Evolutionary conservation across 352 stramenopile species (phyloP), one percentile per base, ranked within the genome.

Genomic region (Peronospora farinosa): DNA sequence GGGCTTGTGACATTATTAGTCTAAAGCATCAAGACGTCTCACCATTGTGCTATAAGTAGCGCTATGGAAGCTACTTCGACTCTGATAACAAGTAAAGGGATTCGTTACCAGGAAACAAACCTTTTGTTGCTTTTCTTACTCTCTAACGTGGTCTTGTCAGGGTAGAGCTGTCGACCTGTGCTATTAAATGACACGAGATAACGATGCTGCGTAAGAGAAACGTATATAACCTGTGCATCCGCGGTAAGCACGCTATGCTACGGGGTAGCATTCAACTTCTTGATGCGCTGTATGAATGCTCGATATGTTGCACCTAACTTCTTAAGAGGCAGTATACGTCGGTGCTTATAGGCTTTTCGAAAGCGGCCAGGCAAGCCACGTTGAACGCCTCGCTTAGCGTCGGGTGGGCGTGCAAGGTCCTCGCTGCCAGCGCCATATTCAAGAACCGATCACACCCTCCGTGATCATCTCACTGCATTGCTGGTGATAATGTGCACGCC

Each of bases 401-500:
- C 40, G 95, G 95, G 77, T 98, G 95, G 41, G 86, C 84, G 78
- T 99, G 92, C 97, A 73, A 99, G 86, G 74, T 99, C 97, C 69
- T 99, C 97, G 38, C 92, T 96, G 39, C 89, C 92, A 6, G 97
- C 96, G 54, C 97, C 96, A 73, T 99, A 99, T 76, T 99, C 97
- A 66, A 99, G 97, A n/a, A 42, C 87, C 96, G 54, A 99, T 83
- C 21, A 98, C 95, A 40, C 89, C 96, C 68, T 99, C 97, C 21
- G 96, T 85, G 73, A 99, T 98, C 92, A 99, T 98, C 72, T 99
- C 97, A 44, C 96, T 96, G 96, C 96, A 76, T 99, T 99, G 50
- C 94, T 92, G 54, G 95, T 96, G 48, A 99, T 98, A 65, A 99
- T 99, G 81, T 99, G 97, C 48, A 97, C 87, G 47, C 97, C 97